phyloP scores from a whole-genome alignment of 2,329 filamentous ascomycete genomes.

The Cordyceps fumosorosea region DNA sequence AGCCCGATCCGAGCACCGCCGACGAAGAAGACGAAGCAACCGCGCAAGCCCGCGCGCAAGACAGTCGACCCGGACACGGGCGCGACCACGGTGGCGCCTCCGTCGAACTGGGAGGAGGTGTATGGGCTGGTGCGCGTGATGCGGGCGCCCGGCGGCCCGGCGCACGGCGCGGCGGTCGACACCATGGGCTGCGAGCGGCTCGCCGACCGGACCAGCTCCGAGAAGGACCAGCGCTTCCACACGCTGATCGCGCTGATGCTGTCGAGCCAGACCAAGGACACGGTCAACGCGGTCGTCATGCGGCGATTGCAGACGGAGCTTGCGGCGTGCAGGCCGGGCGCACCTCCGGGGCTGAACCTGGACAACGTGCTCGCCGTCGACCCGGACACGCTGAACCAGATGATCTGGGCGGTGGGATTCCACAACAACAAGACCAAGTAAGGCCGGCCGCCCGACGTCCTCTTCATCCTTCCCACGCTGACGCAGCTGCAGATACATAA shows the following conservation, averaged over 20 bases:
- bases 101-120: slow-evolving; percentile 75
- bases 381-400: slow-evolving; percentile 56
- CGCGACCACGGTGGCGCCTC: slow-evolving; percentile 44
- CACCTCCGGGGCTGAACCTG: slow-evolving; percentile 56
- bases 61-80: slow-evolving; percentile 35
- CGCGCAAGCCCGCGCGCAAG: slow-evolving; percentile 42
- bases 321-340: slow-evolving; percentile 40
- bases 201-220: slow-evolving; percentile 45
- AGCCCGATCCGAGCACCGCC: slow-evolving; percentile 16
- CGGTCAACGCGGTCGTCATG: slow-evolving; percentile 81
- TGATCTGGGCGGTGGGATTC: slow-evolving; percentile 83
- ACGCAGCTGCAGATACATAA: slow-evolving; percentile 47
- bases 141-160: slow-evolving; percentile 49
- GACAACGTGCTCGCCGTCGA: slow-evolving; percentile 70
- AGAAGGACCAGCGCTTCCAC: slow-evolving; percentile 66
- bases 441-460: slow-evolving; percentile 9
- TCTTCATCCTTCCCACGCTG: background rate
- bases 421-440: slow-evolving; percentile 91
- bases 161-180: slow-evolving; percentile 79
- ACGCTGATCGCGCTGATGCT: slow-evolving; percentile 86
- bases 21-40: slow-evolving; percentile 32
- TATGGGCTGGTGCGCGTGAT: slow-evolving; percentile 74
- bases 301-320: slow-evolving; percentile 69
- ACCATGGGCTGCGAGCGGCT: slow-evolving; percentile 92
- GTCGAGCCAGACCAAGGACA: slow-evolving; percentile 88